Conservation (phyloP, 2,329 filamentous ascomycete genomes). For the Claviceps capensis region DNA sequence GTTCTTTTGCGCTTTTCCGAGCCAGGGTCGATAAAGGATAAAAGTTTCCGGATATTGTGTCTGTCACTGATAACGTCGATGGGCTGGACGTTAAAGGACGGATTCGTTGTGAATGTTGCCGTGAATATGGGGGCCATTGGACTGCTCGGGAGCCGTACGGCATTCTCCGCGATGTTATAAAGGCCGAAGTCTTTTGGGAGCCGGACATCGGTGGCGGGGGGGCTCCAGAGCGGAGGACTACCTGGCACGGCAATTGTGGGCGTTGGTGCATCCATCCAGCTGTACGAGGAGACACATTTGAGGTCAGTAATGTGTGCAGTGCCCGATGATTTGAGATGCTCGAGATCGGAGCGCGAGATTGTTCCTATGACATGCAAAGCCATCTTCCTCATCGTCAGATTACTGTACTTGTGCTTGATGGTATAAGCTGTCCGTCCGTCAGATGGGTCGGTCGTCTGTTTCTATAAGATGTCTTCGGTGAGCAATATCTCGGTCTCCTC, state of each 20-base stretch:
- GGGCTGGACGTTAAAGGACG: conserved; percentile 22
- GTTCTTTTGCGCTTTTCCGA: conserved; percentile 13
- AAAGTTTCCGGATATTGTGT: conserved; percentile 34
- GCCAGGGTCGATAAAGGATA: conserved; percentile 25
- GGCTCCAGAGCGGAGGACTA: conserved; percentile 19
- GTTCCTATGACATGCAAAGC: neutral
- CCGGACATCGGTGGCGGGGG: conserved; percentile 11
- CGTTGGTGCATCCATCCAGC: conserved; percentile 27
- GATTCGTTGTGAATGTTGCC: conserved; percentile 23
- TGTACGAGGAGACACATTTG: conserved; percentile 32
- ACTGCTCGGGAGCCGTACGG: conserved; percentile 25
- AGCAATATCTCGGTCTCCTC: too few relatives aligned
- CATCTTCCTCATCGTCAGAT: neutral
- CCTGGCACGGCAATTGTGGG: conserved; percentile 34
- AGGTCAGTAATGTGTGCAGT: conserved; percentile 20
- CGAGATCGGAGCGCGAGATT: neutral
- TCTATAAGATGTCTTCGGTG: too few relatives aligned
- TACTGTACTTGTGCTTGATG: neutral
- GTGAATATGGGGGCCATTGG: conserved; percentile 35
- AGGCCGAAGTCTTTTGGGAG: conserved; percentile 25
- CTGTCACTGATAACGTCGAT: conserved; percentile 31
- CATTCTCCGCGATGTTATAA: conserved; percentile 30
- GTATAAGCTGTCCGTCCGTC: neutral
- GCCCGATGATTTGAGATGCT: neutral
- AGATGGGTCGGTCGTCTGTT: neutral